A percentile compares a stretch with the other conserved stretches of the same genome.
Conservation (phyloP, 78 protist genomes). For the Acrasis kona region DNA sequence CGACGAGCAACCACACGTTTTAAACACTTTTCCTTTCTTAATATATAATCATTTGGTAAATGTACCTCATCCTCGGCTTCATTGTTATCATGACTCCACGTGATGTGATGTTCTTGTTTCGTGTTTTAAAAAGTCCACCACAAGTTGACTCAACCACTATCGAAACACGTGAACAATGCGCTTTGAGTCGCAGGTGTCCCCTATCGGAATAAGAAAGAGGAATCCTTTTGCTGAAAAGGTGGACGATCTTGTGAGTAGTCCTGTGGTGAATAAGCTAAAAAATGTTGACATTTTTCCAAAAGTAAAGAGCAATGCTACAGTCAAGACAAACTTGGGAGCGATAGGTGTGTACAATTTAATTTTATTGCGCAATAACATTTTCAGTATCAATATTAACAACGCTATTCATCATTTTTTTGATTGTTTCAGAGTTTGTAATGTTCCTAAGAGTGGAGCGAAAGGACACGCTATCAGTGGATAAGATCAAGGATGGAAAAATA, state of each 20-base stretch:
- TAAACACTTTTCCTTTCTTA: too few species aligned
- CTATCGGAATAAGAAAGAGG: too few species aligned
- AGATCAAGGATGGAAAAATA: neutral
- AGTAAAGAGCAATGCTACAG: neutral
- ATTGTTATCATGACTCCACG: too few species aligned
- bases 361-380: neutral
- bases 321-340: neutral
- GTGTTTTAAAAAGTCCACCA: too few species aligned
- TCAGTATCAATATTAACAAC: neutral
- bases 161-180: too few species aligned
- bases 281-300: neutral
- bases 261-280: neutral
- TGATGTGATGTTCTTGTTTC: too few species aligned
- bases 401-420: neutral
- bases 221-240: too few species aligned
- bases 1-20: too few species aligned
- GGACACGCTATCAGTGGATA: slow-evolving; percentile 23
- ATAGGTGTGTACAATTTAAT: neutral
- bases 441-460: neutral
- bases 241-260: neutral
- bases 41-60: too few species aligned
- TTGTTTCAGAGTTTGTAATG: slow-evolving; percentile 6
- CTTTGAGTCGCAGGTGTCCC: too few species aligned
- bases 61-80: too few species aligned
- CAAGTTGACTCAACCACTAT: too few species aligned